A percentile compares a stretch with the other conserved stretches of the same genome.
Evolutionary conservation across 2,329 filamentous ascomycete species (phyloP).

Genomic region (Colletotrichum sp.): DNA sequence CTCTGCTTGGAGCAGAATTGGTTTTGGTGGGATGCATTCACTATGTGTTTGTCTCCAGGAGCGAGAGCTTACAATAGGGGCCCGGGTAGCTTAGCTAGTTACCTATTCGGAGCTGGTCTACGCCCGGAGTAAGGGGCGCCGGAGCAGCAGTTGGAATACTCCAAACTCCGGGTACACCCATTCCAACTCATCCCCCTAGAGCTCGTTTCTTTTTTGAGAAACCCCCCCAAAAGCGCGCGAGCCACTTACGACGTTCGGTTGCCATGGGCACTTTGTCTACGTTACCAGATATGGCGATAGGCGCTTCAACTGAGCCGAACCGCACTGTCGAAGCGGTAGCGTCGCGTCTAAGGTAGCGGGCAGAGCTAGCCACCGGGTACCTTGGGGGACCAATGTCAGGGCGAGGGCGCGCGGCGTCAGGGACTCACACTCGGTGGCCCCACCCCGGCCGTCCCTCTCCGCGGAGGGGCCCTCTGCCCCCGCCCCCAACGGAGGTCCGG

Average conservation of each 20-base stretch:
- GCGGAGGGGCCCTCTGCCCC: neutral
- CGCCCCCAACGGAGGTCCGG: constrained; percentile 20
- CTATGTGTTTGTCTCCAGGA: neutral
- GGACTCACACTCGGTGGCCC: neutral
- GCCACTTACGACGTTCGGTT: neutral
- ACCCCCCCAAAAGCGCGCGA: neutral
- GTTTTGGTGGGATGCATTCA: neutral
- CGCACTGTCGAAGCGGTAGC: neutral
- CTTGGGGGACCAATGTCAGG: neutral
- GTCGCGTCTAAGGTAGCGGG: neutral
- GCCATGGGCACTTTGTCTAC: neutral
- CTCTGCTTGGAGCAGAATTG: neutral
- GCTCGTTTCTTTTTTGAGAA: neutral
- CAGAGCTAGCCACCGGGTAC: neutral
- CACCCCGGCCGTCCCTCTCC: neutral
- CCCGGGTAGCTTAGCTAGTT: neutral
- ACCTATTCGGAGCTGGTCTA: neutral
- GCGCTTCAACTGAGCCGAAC: neutral
- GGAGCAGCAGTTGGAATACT: neutral
- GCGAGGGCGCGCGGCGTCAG: constrained; percentile 17
- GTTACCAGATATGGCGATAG: neutral
- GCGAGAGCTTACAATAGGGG: neutral
- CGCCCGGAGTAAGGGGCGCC: neutral
- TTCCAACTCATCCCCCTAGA: too few species aligned
- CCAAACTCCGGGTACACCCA: neutral